phyloP scores from a whole-genome alignment of 177 flowering plant species.

The Vitis hybrid region DNA sequence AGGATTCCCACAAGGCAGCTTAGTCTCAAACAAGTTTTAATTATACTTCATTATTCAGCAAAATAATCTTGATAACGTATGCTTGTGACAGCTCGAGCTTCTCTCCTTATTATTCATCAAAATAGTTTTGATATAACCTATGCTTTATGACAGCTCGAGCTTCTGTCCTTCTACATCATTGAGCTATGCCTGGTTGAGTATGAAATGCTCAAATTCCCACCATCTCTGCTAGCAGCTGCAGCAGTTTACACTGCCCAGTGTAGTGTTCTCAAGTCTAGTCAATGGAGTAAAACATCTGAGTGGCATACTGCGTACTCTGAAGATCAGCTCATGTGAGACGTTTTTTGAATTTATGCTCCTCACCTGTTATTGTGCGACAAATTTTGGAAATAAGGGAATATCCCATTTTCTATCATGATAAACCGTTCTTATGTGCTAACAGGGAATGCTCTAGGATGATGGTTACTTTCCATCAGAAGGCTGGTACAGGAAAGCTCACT shows the following conservation, averaged over 20 bases:
- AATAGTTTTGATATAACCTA: no score
- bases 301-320: conserved; percentile 50
- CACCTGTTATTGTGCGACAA: background rate
- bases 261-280: conserved; percentile 30
- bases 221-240: conserved; percentile 77
- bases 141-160: no score
- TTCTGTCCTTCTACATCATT: conserved; percentile 61
- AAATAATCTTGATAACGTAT: background rate
- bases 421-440: background rate
- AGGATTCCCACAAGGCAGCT: background rate
- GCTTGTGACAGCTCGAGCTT: conserved; percentile 56
- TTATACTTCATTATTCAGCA: no score
- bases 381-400: background rate
- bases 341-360: background rate
- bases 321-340: conserved; percentile 58
- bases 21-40: no score
- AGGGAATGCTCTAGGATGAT: conserved; percentile 74
- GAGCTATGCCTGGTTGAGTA: conserved; percentile 82
- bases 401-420: no score
- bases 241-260: conserved; percentile 79
- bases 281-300: conserved; percentile 62
- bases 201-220: conserved; percentile 67
- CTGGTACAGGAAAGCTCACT: conserved; percentile 56
- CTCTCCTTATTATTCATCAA: no score
- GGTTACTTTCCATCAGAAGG: conserved; percentile 60